Percentiles rank a stretch among this genome's conserved stretches.
These are phyloP conservation scores for Lichtheimia ornata DNA, from an alignment of 371 early-diverging fungal genomes.

Conservation along the genomic window DNA sequence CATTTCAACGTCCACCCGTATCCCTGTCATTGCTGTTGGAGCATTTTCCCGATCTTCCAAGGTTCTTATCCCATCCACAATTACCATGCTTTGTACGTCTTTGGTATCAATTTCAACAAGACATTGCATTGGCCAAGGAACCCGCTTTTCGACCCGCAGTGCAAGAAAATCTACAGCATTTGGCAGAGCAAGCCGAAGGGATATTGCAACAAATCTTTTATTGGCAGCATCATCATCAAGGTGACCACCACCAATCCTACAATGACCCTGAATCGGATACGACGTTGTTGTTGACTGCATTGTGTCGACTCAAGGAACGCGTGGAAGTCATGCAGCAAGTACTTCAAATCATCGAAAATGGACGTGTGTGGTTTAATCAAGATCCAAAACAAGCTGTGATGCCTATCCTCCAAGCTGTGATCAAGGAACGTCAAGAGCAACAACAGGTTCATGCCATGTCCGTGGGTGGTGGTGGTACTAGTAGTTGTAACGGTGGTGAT, in stretches of 20 bases:
- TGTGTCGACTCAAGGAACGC: constrained; percentile 1
- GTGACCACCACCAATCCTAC: neutral
- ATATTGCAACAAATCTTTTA: neutral
- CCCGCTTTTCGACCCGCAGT: constrained; percentile 12
- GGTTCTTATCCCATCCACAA: constrained; percentile 26
- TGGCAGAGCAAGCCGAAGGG: constrained; percentile 15
- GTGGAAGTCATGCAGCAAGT: neutral
- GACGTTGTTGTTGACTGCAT: neutral
- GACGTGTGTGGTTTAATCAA: constrained; percentile 15
- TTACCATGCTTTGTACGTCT: constrained; percentile 23
- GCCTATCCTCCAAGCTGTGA: constrained; percentile 9
- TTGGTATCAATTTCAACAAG: constrained; percentile 30
- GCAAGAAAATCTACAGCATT: constrained; percentile 14
- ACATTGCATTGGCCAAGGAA: constrained; percentile 18
- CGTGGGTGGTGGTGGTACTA: no score
- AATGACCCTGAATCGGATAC: constrained; percentile 5
- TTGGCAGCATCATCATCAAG: neutral
- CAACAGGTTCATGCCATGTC: neutral
- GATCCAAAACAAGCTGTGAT: constrained; percentile 12
- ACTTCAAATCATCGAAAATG: constrained; percentile 18
- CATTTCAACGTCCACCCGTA: neutral
- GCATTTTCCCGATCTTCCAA: constrained; percentile 30
- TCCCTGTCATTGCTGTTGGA: constrained; percentile 18
- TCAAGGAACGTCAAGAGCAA: constrained; percentile 1
- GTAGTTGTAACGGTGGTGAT: no score